Percentiles rank a stretch among this genome's conserved stretches.
Conservation (phyloP, 805 yeast genomes). For the Saccharomyces eubayanus region DNA sequence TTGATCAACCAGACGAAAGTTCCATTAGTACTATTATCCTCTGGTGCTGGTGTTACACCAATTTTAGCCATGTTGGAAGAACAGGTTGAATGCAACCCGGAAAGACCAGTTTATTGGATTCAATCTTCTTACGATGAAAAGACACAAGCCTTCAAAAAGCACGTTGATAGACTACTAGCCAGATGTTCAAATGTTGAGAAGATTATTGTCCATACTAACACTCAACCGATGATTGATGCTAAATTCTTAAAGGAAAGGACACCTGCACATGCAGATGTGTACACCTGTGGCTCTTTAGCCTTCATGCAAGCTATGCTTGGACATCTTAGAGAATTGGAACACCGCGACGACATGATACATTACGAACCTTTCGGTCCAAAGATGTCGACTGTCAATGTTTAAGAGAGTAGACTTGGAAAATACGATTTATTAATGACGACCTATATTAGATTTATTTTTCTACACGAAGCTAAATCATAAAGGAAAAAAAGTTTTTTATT, state of each 20-base stretch:
- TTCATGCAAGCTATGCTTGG: conserved; percentile 25
- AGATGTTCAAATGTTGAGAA: conserved; percentile 10
- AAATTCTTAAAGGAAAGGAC: conserved; percentile 17
- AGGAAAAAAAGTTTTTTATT: background rate
- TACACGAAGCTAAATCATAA: background rate
- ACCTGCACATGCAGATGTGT: conserved; percentile 25
- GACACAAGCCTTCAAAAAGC: conserved; percentile 21
- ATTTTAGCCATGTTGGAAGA: conserved; percentile 43
- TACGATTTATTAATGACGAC: background rate
- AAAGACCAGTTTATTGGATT: conserved; percentile 28
- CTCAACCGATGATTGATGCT: conserved; percentile 20
- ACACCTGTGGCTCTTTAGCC: conserved; percentile 27
- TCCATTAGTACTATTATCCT: conserved; percentile 41
- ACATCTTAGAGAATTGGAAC: conserved; percentile 15
- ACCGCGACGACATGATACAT: conserved; percentile 21
- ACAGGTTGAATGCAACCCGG: conserved; percentile 20
- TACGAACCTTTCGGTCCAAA: conserved; percentile 32
- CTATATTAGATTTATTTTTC: background rate
- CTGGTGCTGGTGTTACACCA: conserved; percentile 68
- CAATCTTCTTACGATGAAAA: conserved; percentile 22
- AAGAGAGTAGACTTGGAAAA: background rate
- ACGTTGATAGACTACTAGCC: conserved; percentile 17
- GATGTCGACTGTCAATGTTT: conserved; percentile 25
- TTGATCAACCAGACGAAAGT: conserved; percentile 25
- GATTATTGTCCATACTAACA: conserved; percentile 17